Percentiles rank a stretch among this genome's conserved stretches.
Conservation (phyloP, 208 protist genomes). For the Trypanosoma conorhini region DNA sequence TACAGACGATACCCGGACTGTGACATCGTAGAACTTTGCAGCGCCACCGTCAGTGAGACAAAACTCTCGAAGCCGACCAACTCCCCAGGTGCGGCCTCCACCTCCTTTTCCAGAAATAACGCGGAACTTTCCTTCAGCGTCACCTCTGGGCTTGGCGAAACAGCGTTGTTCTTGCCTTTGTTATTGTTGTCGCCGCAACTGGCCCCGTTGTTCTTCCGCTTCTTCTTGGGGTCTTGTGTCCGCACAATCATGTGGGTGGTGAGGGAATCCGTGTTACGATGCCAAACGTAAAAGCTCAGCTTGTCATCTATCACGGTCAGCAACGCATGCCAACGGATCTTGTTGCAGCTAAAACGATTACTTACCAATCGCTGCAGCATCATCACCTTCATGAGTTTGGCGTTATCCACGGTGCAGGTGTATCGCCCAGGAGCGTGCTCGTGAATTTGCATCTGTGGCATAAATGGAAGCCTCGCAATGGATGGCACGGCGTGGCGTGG, state of each 20-base stretch:
- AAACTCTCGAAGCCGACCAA: constrained; percentile 68
- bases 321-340: constrained; percentile 71
- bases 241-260: constrained; percentile 50
- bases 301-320: constrained; percentile 39
- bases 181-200: constrained; percentile 2
- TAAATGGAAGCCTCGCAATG: constrained; percentile 49
- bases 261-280: constrained; percentile 50
- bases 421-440: constrained; percentile 78
- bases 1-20: constrained; percentile 72
- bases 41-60: constrained; percentile 41
- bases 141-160: constrained; percentile 3
- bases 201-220: constrained; percentile 38
- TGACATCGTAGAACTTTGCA: constrained; percentile 45
- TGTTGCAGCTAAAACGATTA: constrained; percentile 82
- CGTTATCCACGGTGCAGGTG: constrained; percentile 79
- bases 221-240: constrained; percentile 79
- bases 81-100: constrained; percentile 48
- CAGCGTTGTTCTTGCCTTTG: constrained; percentile 9
- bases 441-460: constrained; percentile 79
- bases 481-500: constrained; percentile 25
- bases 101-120: constrained; percentile 62
- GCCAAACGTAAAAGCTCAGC: constrained; percentile 65
- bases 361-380: constrained; percentile 55
- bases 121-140: constrained; percentile 35
- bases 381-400: constrained; percentile 53